Base-by-base conservation (phyloP, 768 basidiomycete species). In the Leccinum fibrillosum region DNA sequence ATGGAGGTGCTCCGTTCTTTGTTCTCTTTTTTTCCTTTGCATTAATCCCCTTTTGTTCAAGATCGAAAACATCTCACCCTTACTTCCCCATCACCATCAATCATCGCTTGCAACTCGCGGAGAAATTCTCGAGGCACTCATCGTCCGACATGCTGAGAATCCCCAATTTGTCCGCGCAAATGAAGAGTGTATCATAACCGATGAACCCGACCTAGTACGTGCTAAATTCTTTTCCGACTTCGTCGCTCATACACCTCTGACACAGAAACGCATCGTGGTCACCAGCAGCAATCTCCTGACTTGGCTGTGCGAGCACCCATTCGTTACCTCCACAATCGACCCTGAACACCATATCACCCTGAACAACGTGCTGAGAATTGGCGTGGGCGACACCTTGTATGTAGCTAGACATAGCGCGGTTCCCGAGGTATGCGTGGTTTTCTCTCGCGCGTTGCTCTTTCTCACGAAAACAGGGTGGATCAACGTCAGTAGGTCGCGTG, bases 401-500 rank as follows among this genome's bases (percentile, higher is more conserved):
- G 69, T 90, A 28, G 71, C 82, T 51, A 77, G 69, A 66, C 82
- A 88, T 59, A 71, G 75, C 59, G 76, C 76, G 57, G 64, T 72
- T 55, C 79, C 81, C 53, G 81, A 82, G 77, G 88, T 86, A 72
- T 58, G 76, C 53, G 54, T 65, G 56, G 39, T 50, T 56, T 54
- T 28, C 60, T 19, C 50, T 34, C 21, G 30, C 54, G 34, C 47
- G 47, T 57, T 28, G 11, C 53, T 25, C 37, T 34, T 58, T 61
- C 69, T 72, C 62, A 74, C 61, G 56, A 49, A 44, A 58, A 48
- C 71, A 96, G 92, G 93, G 94, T 64, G 92, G 91, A 54, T 92
- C 90, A 65, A 95, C 94, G 2, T 76, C 83, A 7, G 77, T 98
- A 51, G 94, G 94, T 47, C 81, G 83, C 60, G 66, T 86, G 57